Base-by-base conservation (phyloP, 192 early-diverging fungal species). In the Geosiphon pyriformis region DNA sequence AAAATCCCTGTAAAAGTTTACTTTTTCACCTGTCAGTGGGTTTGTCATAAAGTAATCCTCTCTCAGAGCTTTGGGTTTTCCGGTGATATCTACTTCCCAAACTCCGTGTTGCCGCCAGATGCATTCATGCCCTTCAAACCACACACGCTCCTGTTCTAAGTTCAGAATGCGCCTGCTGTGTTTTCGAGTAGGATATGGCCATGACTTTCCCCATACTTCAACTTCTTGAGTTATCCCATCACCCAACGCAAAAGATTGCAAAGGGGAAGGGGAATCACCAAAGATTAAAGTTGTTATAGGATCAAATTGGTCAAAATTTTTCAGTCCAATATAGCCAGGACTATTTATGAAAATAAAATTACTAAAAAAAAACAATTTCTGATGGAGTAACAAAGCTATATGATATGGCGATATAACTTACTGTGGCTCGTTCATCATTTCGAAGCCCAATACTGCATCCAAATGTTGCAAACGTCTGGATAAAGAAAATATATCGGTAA, bases 41-140 rank as follows among this genome's bases (percentile, higher is more conserved):
- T 89, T 53, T 17, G 71, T 80, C 20, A 82, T 73, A 76, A 94
- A 94, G 57, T 94, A 92, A 54, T 88, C 77, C 1, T 80, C 71
- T 22, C 77, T 65, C 0, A 85, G 61, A 2, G 88, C 55, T 7
- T 69, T 74, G 0, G 88, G 84, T 34, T 75, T 55, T 15, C 76
- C 72, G 2, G 83, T 80, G 8, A 65, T 42, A 59, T 84, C 76
- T 12, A 89, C 25, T 17, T 70, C 79, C 89, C 90, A 94, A 0
- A 94, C 87, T 29, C 91, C 90, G 70, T 92, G 85, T 30, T 84
- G 56, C 49, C 79, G 84, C 90, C 92, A 94, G 30, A 92, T 69
- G 73, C 91, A 93, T 17, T 77, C 68, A 4, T 73, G 61, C 2
- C 81, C 83, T 1, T 81, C 72, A 1, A 86, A 51, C 89, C 89